phyloP scores from a whole-genome alignment of 208 protist species.

The Wallacemonas collosoma region DNA sequence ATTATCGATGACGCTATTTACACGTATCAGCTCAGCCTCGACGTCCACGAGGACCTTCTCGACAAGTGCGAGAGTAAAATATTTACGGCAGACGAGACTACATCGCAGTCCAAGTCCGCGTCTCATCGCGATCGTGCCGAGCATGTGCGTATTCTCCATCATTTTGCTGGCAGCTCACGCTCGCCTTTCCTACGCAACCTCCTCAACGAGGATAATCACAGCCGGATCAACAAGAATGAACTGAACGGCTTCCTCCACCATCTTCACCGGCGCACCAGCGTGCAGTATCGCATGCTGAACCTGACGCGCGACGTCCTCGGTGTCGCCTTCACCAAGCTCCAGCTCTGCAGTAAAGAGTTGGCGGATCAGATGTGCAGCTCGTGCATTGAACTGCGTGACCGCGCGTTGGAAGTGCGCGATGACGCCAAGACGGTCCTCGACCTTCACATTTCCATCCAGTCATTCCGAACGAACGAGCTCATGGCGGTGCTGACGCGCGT shows the following conservation, averaged over 20 bases:
- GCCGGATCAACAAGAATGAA: conserved; percentile 64
- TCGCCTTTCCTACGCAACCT: conserved; percentile 75
- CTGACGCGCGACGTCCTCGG: conserved; percentile 62
- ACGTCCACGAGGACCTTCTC: conserved; percentile 74
- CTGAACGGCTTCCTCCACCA: conserved; percentile 90
- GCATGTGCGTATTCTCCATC: conserved; percentile 68
- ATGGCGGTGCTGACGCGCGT: conserved; percentile 89
- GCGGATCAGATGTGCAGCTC: conserved; percentile 74
- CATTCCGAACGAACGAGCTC: conserved; percentile 87
- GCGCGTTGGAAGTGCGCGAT: conserved; percentile 79
- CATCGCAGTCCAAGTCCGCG: neutral
- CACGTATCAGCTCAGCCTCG: conserved; percentile 78
- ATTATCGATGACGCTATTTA: conserved; percentile 80
- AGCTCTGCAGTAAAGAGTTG: conserved; percentile 72
- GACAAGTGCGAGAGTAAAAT: conserved; percentile 83
- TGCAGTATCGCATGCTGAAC: conserved; percentile 83
- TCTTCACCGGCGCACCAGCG: conserved; percentile 82
- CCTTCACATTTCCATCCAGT: conserved; percentile 79
- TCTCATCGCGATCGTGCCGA: conserved; percentile 19
- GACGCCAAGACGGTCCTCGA: conserved; percentile 85
- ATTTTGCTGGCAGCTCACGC: conserved; percentile 74
- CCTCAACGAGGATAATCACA: conserved; percentile 51
- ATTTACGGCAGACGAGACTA: conserved; percentile 33
- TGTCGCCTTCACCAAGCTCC: conserved; percentile 78
- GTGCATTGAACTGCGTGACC: conserved; percentile 73